Evolutionary conservation across 306 rosid genomes (phyloP), one percentile per base, ranked within the genome.

Genomic region (Dalbergia cochinchinensis): DNA sequence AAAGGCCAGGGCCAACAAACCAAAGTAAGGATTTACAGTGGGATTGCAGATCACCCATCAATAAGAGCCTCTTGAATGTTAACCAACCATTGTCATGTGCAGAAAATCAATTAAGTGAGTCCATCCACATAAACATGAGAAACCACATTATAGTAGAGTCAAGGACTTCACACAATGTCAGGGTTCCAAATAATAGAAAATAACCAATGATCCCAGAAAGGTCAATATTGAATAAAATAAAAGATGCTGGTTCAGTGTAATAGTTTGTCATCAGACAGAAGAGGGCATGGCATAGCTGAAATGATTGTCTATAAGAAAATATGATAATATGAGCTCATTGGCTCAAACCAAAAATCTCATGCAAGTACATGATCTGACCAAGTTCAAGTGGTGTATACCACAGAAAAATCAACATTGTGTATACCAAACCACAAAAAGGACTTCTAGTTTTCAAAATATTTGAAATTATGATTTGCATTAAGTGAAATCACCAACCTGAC

Each of bases 401-500:
- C 68, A 71, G 18, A 71, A 69, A 58, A 69, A 58, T 54, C 35
- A 71, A 77, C 37, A 19, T 13, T 22, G 68, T 39, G 76, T 31
- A 79, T 51, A 45, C 19, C 74, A 81, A 59, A 57, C 75, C 67
- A 69, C 8, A 18, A 67, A 66, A 45, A 67, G 8, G 65, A 66
- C 34, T 71, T 77, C 45, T 48, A 57, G 76, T 35, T 33, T 71
- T 66, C 57, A 34, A 59, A 55, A 39, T 48, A 54, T 16, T 39
- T 51, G 50, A 61, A 78, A 42, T 35, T 71, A 79, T 69, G 78
- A 50, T 57, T 59, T 35, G 48, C 72, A 18, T 37, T 54, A 39
- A 64, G 34, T 42, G 26, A 47, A 51, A 62, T 85, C 67, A 90
- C 94, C 83, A 67, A 95, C 99, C 99, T 87, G 86, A 83, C 87